A percentile compares a stretch with the other conserved stretches of the same genome.
phyloP scores from a whole-genome alignment of 2,329 filamentous ascomycete genomes.

The Camillea tinctor region DNA sequence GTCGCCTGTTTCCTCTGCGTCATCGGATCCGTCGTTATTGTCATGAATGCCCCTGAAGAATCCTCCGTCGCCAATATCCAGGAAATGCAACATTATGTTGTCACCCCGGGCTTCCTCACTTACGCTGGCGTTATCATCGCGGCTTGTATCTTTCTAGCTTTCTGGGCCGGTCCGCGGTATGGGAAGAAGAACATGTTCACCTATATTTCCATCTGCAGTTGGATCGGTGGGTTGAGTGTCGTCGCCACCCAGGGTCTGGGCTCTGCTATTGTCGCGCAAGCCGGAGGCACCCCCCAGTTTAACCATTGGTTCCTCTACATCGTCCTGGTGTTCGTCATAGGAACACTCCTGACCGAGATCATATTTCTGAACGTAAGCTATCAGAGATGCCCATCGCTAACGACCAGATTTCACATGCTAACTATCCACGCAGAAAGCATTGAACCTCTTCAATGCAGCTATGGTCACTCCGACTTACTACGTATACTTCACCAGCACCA shows the following conservation, averaged over 20 bases:
- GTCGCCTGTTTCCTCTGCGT: slow-evolving; percentile 96
- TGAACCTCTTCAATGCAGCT: slow-evolving; percentile 95
- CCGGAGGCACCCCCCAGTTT: slow-evolving; percentile 79
- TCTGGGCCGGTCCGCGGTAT: slow-evolving; percentile 83
- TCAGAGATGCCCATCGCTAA: neutral
- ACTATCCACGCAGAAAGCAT: slow-evolving; percentile 75
- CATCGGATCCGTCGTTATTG: slow-evolving; percentile 88
- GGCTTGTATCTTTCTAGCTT: slow-evolving; percentile 67
- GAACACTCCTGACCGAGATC: slow-evolving; percentile 89
- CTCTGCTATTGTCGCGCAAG: slow-evolving; percentile 85
- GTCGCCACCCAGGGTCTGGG: slow-evolving; percentile 93
- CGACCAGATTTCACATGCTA: slow-evolving; percentile 25
- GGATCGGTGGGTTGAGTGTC: slow-evolving; percentile 90
- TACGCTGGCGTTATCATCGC: slow-evolving; percentile 83
- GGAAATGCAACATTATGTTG: slow-evolving; percentile 85
- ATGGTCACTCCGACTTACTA: slow-evolving; percentile 98
- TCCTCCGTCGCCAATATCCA: slow-evolving; percentile 85
- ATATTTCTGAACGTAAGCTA: slow-evolving; percentile 87
- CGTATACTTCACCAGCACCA: slow-evolving; percentile 95
- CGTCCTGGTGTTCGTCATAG: slow-evolving; percentile 82
- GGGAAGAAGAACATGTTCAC: slow-evolving; percentile 98
- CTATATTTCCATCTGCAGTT: slow-evolving; percentile 93
- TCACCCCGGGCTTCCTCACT: slow-evolving; percentile 79
- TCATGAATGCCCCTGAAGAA: slow-evolving; percentile 85
- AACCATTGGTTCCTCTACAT: slow-evolving; percentile 98